These are phyloP conservation scores for Pinus tabuliformis DNA, from an alignment of 75 land plant genomes.

Conservation along the genomic window DNA sequence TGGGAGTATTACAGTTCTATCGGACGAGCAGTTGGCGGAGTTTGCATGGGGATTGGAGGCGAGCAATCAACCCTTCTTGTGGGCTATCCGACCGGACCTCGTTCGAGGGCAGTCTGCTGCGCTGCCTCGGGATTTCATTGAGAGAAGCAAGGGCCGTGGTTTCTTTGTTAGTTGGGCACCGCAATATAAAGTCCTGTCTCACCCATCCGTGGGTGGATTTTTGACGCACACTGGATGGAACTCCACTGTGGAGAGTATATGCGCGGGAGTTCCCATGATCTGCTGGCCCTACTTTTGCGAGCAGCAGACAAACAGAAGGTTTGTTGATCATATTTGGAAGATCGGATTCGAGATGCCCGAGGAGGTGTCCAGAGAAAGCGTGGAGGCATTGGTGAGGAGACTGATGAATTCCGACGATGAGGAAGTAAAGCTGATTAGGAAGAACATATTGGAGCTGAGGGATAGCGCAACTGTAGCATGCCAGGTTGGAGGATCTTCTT, in stretches of 20 bases:
- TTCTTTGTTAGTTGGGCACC: conserved; percentile 30
- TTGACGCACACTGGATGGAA: conserved; percentile 54
- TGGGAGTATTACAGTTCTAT: conserved; percentile 36
- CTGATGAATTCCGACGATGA: too few species aligned
- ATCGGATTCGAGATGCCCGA: background rate
- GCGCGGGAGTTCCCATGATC: conserved; percentile 43
- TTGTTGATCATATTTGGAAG: background rate
- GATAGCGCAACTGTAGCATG: too few species aligned
- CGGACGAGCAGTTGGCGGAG: conserved; percentile 16
- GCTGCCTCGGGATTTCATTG: conserved; percentile 3
- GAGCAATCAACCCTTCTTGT: conserved; percentile 24
- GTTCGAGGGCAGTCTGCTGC: conserved; percentile 12
- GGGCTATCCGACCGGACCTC: conserved; percentile 29
- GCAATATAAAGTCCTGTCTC: conserved; percentile 22
- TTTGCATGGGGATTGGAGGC: conserved; percentile 32
- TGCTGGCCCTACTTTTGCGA: conserved; percentile 44
- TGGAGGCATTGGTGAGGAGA: too few species aligned
- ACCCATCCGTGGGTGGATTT: conserved; percentile 24
- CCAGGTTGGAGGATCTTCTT: too few species aligned
- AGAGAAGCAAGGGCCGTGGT: conserved; percentile 13
- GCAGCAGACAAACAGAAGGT: conserved; percentile 27
- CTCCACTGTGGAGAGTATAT: conserved; percentile 41
- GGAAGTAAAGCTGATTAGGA: too few species aligned
- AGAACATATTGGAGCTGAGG: too few species aligned
- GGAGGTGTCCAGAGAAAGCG: too few species aligned